These are phyloP conservation scores for Sonneratia caseolaris DNA, from an alignment of 345 rosid genomes.

Conservation along the genomic window DNA sequence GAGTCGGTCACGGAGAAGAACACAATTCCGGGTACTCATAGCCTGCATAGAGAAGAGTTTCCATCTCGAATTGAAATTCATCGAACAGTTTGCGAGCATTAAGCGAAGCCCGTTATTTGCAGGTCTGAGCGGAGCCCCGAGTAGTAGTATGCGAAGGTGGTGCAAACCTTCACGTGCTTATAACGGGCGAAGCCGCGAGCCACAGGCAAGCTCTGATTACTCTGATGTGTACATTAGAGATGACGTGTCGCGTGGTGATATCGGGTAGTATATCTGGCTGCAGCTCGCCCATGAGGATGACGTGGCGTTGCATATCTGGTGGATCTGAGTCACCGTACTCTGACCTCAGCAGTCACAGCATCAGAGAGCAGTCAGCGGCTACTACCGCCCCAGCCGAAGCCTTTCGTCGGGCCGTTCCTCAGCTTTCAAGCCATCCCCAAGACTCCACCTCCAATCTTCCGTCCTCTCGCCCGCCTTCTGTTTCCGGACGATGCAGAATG, in stretches of 20 bases:
- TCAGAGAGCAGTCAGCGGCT: not conserved
- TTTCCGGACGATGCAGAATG: not conserved
- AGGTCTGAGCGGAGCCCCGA: not conserved
- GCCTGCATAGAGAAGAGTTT: slow-evolving; percentile 4
- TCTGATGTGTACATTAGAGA: not conserved
- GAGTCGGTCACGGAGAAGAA: slow-evolving; percentile 7
- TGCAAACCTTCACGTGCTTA: not conserved
- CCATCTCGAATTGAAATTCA: slow-evolving; percentile 29
- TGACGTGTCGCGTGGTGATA: not conserved
- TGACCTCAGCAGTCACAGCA: not conserved
- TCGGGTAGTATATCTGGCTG: not conserved
- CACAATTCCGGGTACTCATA: slow-evolving; percentile 4
- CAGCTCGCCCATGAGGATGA: not conserved
- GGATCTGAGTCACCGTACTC: not conserved
- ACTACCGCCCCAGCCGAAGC: not conserved
- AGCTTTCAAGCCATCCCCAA: too few relatives aligned
- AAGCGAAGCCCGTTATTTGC: not conserved
- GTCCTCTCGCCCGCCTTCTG: not conserved
- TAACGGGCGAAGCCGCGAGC: not conserved
- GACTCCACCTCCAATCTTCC: not conserved
- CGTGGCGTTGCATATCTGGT: not conserved
- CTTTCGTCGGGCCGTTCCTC: not conserved
- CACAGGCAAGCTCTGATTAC: not conserved
- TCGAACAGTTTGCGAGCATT: slow-evolving; percentile 30
- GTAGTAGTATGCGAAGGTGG: not conserved